Evolutionary conservation across 2,329 filamentous ascomycete species (phyloP).

Genomic region (Fusarium brachygibbosum): DNA sequence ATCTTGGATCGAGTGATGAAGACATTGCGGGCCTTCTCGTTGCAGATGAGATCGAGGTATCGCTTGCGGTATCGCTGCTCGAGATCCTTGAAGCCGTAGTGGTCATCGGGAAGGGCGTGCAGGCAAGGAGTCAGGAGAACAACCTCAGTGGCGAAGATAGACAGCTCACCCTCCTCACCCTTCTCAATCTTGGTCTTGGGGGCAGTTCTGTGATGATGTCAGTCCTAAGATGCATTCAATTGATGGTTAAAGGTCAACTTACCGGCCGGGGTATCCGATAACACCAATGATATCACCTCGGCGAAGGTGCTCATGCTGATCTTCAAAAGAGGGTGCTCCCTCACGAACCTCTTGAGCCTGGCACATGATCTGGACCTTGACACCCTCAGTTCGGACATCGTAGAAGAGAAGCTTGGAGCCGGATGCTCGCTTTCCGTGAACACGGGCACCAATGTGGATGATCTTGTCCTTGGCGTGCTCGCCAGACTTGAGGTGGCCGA

Average conservation of each 20-base stretch:
- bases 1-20: slow-evolving; percentile 90
- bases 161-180: slow-evolving; percentile 83
- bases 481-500: slow-evolving; percentile 86
- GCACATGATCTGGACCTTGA: slow-evolving; percentile 91
- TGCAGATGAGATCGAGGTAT: slow-evolving; percentile 97
- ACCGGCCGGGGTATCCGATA: slow-evolving; percentile 50
- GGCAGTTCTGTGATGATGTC: slow-evolving; percentile 71
- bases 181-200: slow-evolving; percentile 90
- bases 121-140: slow-evolving; percentile 90
- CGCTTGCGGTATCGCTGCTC: slow-evolving; percentile 94
- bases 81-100: slow-evolving; percentile 95
- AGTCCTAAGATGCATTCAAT: slow-evolving; percentile 7
- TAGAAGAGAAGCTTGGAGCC: slow-evolving; percentile 93
- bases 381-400: slow-evolving; percentile 68
- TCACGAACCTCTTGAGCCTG: slow-evolving; percentile 83
- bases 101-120: slow-evolving; percentile 80
- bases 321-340: slow-evolving; percentile 77
- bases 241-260: slow-evolving; percentile 14
- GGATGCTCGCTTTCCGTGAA: slow-evolving; percentile 87
- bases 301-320: slow-evolving; percentile 90
- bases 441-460: slow-evolving; percentile 84
- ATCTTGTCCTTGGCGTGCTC: slow-evolving; percentile 82
- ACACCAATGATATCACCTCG: slow-evolving; percentile 91
- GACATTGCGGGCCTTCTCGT: slow-evolving; percentile 85
- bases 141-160: slow-evolving; percentile 90